These are phyloP conservation scores for Dendrocalamus latiflorus DNA, from an alignment of 202 grass and related monocot species.

Conservation along the genomic window DNA sequence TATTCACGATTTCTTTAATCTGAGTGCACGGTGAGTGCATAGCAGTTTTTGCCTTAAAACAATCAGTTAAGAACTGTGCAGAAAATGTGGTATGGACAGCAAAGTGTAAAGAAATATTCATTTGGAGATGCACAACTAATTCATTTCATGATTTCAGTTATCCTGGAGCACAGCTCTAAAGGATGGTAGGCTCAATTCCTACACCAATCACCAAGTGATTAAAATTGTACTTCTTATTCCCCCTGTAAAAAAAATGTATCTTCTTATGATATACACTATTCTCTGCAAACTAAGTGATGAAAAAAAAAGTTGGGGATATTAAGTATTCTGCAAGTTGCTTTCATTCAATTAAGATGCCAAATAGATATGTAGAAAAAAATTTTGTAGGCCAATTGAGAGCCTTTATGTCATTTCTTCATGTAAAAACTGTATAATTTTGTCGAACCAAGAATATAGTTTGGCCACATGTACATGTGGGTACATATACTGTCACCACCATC, in stretches of 20 bases:
- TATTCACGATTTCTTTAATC: too few relatives aligned
- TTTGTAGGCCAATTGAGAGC: too few relatives aligned
- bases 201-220: neutral
- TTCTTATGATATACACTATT: neutral
- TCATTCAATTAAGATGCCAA: neutral
- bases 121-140: neutral
- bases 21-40: too few relatives aligned
- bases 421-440: neutral
- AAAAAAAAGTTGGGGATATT: neutral
- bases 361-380: neutral
- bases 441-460: too few relatives aligned
- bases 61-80: neutral
- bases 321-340: neutral
- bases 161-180: neutral
- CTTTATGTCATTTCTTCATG: neutral
- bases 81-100: neutral
- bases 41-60: too few relatives aligned
- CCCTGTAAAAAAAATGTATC: neutral
- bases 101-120: neutral
- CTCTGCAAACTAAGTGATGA: neutral
- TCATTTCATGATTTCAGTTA: conserved; percentile 10
- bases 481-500: too few relatives aligned
- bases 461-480: too few relatives aligned
- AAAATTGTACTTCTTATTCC: neutral
- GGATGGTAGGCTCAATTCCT: neutral